Base-by-base conservation (phyloP, 805 yeast species). In the Scheffersomyces ergatensis region DNA sequence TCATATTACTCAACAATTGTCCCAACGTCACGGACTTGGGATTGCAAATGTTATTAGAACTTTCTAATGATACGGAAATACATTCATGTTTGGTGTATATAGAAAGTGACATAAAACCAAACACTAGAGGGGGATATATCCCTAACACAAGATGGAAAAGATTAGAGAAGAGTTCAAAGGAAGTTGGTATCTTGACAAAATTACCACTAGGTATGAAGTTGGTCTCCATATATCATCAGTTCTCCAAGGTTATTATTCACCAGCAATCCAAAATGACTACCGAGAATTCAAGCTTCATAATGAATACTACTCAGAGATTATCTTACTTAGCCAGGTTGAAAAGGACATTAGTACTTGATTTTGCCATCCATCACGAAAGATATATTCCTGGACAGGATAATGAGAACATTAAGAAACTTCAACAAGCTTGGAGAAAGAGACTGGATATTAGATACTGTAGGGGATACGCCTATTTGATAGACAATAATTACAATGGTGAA, bases 161-260 rank as follows among this genome's bases (percentile, higher is more conserved):
- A 21, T 45, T 55, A 23, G 37, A 42, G 23, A 40, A 41, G 1
- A 36, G 43, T 2, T 43, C 48, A 34, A 34, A 40, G 8, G 41
- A 41, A 31, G 25, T 46, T 14, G 40, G 47, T 12, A 15, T 37
- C 8, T 37, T 60, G 11, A 34, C 40, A 6, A 54, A 54, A 34
- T 43, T 53, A 21, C 60, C 65, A 9, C 39, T 65, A 24, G 63
- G 58, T 0, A 46, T 57, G 32, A 61, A 58, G 35, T 44, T 54
- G 20, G 48, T 49, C 31, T 46, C 24, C 6, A 21, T 21, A 7
- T 7, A 21, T 43, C 15, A 33, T 60, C 24, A 37, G 42, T 38
- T 32, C 24, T 21, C 24, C 6, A 21, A 21, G 9, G 6, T 21
- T 24, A 14, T 27, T 36, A 26, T 36, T 36, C n/a, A n/a, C n/a